Conservation (phyloP, 345 rosid species). For the Dipteronia sinensis region DNA sequence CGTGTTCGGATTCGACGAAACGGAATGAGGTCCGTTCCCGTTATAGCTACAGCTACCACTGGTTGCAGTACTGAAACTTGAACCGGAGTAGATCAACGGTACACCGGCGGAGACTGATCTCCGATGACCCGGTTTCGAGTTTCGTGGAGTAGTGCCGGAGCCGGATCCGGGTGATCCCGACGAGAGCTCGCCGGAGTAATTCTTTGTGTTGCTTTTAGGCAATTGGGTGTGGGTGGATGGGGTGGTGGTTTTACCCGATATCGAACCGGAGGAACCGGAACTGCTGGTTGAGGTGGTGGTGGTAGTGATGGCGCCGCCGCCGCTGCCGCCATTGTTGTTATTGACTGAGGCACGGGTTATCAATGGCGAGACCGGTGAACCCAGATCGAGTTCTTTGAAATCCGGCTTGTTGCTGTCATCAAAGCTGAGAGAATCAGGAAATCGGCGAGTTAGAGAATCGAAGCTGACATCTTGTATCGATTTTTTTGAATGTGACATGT, state of each 20-base stretch:
- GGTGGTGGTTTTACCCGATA: conserved; percentile 28
- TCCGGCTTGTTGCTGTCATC: conserved; percentile 75
- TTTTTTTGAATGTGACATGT: conserved; percentile 56
- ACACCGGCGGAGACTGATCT: conserved; percentile 83
- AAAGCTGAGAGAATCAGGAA: conserved; percentile 49
- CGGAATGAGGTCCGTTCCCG: conserved; percentile 34
- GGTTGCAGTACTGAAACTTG: conserved; percentile 39
- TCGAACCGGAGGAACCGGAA: conserved; percentile 69
- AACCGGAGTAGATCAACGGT: conserved; percentile 74
- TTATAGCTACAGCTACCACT: conserved; percentile 23
- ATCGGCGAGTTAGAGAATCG: conserved; percentile 48
- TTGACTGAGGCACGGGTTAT: conserved; percentile 36
- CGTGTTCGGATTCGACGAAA: conserved; percentile 36
- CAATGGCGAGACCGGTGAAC: conserved; percentile 85
- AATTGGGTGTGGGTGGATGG: conserved; percentile 23
- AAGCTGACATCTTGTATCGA: conserved; percentile 32
- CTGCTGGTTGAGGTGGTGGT: conserved; percentile 36
- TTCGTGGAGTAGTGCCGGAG: conserved; percentile 31
- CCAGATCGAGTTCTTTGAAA: conserved; percentile 81
- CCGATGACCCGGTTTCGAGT: conserved; percentile 54
- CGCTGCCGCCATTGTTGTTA: conserved; percentile 9
- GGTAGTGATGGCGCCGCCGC: not conserved
- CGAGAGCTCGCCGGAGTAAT: conserved; percentile 67
- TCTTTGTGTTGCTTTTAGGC: conserved; percentile 19
- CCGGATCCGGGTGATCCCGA: conserved; percentile 45